Percentiles rank a stretch among this genome's conserved stretches.
These are phyloP conservation scores for Vanderwaltozyma yarrowii DNA, from an alignment of 805 yeast species.

Conservation along the genomic window DNA sequence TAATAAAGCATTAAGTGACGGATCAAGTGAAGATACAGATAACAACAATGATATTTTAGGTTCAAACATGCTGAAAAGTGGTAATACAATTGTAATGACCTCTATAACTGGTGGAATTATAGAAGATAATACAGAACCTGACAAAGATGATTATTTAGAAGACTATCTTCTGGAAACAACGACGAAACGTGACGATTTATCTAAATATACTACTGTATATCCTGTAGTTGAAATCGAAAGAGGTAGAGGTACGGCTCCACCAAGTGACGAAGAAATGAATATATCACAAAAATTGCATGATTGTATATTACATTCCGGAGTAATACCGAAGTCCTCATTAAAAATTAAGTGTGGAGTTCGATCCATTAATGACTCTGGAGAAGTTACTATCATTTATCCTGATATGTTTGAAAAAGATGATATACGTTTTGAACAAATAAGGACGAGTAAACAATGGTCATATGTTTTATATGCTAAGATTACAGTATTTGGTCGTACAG, in stretches of 20 bases:
- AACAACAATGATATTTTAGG: slow-evolving; percentile 38
- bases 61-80: slow-evolving; percentile 57
- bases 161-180: no score
- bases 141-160: slow-evolving; percentile 15
- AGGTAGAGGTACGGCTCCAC: slow-evolving; percentile 73
- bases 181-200: no score
- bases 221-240: slow-evolving; percentile 72
- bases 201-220: slow-evolving; percentile 38
- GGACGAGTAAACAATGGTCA: slow-evolving; percentile 36
- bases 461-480: slow-evolving; percentile 62
- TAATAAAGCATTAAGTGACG: not conserved
- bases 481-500: slow-evolving; percentile 69
- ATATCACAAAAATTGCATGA: slow-evolving; percentile 58
- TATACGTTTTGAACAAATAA: not conserved
- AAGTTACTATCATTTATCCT: slow-evolving; percentile 36
- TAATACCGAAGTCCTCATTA: slow-evolving; percentile 42
- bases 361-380: slow-evolving; percentile 40
- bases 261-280: slow-evolving; percentile 72
- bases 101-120: slow-evolving; percentile 58
- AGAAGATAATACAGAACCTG: slow-evolving; percentile 40
- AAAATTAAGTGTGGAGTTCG: slow-evolving; percentile 37
- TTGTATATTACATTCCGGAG: slow-evolving; percentile 44
- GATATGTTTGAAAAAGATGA: slow-evolving; percentile 28
- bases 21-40: not conserved
- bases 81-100: slow-evolving; percentile 65